phyloP scores from a whole-genome alignment of 2,329 filamentous ascomycete genomes.

The Clarireedia paspali region DNA sequence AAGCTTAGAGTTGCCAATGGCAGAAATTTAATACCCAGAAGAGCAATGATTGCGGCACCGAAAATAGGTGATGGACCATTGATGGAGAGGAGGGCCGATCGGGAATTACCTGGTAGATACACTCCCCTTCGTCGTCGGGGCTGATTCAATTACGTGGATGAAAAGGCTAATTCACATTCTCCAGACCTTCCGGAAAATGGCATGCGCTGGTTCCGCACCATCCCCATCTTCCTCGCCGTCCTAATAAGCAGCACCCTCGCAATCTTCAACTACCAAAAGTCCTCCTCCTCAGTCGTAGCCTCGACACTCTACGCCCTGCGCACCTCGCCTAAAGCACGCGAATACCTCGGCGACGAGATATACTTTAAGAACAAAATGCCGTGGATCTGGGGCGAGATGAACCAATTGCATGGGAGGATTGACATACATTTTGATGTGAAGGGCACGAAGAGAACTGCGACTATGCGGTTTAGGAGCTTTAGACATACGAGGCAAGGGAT shows the following conservation, averaged over 20 bases:
- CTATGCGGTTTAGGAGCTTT: conserved; percentile 74
- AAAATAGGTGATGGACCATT: conserved; percentile 54
- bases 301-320: conserved; percentile 88
- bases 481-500: conserved; percentile 53
- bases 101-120: conserved; percentile 54
- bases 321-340: conserved; percentile 66
- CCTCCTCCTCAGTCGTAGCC: conserved; percentile 76
- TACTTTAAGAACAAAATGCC: conserved; percentile 73
- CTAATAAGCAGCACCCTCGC: conserved; percentile 66
- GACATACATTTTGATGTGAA: conserved; percentile 82
- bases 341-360: conserved; percentile 77
- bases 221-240: conserved; percentile 72
- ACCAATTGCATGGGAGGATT: conserved; percentile 87
- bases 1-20: conserved; percentile 12
- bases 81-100: conserved; percentile 57
- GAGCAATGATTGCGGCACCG: conserved; percentile 47
- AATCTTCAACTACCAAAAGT: conserved; percentile 99
- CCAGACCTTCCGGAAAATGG: conserved; percentile 25
- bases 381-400: conserved; percentile 82
- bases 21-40: conserved; percentile 27
- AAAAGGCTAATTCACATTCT: not conserved
- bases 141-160: not conserved
- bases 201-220: conserved; percentile 57
- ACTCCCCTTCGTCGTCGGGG: not conserved
- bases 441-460: conserved; percentile 61